A percentile compares a stretch with the other conserved stretches of the same genome.
Conservation (phyloP, 2,329 filamentous ascomycete species). For the Corinectria fuckeliana region DNA sequence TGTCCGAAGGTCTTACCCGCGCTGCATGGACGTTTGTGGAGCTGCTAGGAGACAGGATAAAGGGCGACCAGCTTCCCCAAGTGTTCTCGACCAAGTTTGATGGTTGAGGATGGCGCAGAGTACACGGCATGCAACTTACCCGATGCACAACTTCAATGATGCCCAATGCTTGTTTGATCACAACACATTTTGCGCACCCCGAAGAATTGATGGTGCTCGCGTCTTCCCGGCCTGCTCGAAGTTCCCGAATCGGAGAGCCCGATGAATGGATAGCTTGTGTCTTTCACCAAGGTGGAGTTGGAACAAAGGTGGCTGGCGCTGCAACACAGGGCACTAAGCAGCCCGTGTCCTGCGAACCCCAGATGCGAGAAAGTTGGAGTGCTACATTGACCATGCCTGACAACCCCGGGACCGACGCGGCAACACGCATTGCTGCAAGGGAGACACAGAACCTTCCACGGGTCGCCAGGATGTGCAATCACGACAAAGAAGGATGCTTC, state of each 20-base stretch:
- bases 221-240: background rate
- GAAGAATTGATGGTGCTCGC: background rate
- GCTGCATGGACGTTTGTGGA: slow-evolving; percentile 49
- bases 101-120: slow-evolving; percentile 16
- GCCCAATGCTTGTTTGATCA: slow-evolving; percentile 4
- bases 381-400: background rate
- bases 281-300: background rate
- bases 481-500: background rate
- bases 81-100: slow-evolving; percentile 30
- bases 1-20: slow-evolving; percentile 40
- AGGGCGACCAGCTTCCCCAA: slow-evolving; percentile 35
- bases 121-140: background rate
- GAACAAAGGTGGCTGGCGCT: background rate
- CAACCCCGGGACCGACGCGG: background rate
- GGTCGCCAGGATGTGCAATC: background rate
- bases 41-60: slow-evolving; percentile 44
- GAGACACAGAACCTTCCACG: background rate
- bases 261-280: background rate
- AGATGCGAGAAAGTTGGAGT: background rate
- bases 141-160: slow-evolving; percentile 1
- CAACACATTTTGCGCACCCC: background rate
- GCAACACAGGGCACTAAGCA: background rate
- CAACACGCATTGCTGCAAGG: background rate
- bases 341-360: background rate
- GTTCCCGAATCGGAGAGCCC: background rate